Evolutionary conservation across 148 eudicot species (phyloP).

Genomic region (Linanthus parryae): DNA sequence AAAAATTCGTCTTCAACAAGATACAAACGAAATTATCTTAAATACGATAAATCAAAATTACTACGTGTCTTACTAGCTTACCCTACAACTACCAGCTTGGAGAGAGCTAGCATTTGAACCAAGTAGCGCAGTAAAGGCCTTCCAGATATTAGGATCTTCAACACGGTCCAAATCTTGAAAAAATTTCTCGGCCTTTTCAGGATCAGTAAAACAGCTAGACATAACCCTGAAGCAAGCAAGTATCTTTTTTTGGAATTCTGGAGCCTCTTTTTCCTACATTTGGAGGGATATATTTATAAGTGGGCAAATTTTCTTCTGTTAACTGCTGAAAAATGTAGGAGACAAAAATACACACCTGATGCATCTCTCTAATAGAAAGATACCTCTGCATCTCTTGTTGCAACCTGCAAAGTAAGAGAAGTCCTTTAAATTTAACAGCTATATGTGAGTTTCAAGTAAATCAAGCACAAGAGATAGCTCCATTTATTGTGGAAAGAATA

Average conservation of each 20-base stretch:
- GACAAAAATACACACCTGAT: slow-evolving; percentile 41
- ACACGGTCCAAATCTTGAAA: slow-evolving; percentile 77
- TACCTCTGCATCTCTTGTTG: slow-evolving; percentile 91
- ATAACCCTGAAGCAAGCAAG: slow-evolving; percentile 55
- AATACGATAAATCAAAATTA: too few species aligned
- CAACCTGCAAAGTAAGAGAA: slow-evolving; percentile 49
- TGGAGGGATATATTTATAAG: slow-evolving; percentile 7
- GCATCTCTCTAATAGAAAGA: slow-evolving; percentile 67
- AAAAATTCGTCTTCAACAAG: neutral
- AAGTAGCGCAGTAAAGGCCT: slow-evolving; percentile 42
- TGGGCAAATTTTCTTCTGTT: neutral
- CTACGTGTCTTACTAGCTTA: too few species aligned
- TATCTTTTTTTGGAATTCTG: slow-evolving; percentile 63
- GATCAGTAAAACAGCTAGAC: slow-evolving; percentile 79
- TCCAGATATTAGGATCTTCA: slow-evolving; percentile 79
- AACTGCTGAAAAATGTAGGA: neutral
- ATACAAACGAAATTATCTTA: neutral
- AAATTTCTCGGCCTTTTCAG: slow-evolving; percentile 68
- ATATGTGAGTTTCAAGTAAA: neutral
- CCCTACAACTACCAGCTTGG: slow-evolving; percentile 54
- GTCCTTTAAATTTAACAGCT: slow-evolving; percentile 17
- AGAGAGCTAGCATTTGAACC: slow-evolving; percentile 54
- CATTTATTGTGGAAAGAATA: too few species aligned
- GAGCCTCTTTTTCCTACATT: slow-evolving; percentile 56
- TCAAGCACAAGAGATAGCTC: neutral